Conservation (phyloP, 345 rosid species). For the Lepidium didymum region DNA sequence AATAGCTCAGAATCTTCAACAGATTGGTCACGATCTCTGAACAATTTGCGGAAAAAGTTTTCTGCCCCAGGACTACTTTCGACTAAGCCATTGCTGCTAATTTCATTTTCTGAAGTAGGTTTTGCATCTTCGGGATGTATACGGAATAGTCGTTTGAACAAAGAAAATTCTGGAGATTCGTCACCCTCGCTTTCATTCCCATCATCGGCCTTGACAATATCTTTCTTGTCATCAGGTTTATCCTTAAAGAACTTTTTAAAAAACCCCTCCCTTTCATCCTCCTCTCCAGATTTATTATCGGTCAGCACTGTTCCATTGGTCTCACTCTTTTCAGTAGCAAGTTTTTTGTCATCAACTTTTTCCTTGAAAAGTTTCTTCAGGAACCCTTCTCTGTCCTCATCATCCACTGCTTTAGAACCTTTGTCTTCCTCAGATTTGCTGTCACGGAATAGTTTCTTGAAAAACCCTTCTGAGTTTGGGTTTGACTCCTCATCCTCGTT, state of each 20-base stretch:
- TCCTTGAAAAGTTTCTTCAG: conserved; percentile 80
- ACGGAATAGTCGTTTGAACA: conserved; percentile 76
- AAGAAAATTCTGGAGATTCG: conserved; percentile 75
- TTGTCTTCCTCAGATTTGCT: conserved; percentile 64
- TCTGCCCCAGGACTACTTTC: conserved; percentile 98
- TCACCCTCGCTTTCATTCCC: conserved; percentile 57
- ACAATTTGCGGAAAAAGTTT: conserved; percentile 91
- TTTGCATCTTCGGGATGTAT: conserved; percentile 91
- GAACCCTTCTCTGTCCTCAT: conserved; percentile 91
- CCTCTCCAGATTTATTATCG: conserved; percentile 72
- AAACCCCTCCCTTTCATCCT: conserved; percentile 91
- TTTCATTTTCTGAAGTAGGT: conserved; percentile 45
- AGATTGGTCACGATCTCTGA: conserved; percentile 90
- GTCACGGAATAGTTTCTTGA: conserved; percentile 79
- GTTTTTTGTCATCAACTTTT: conserved; percentile 74
- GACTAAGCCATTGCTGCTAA: conserved; percentile 43
- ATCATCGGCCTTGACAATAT: conserved; percentile 32
- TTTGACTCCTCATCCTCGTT: conserved; percentile 55
- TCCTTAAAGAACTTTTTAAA: conserved; percentile 78
- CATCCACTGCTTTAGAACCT: conserved; percentile 57
- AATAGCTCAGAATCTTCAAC: conserved; percentile 90
- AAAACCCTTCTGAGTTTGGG: conserved; percentile 71
- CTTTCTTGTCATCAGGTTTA: conserved; percentile 77
- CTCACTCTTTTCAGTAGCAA: conserved; percentile 47
- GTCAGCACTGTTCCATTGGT: conserved; percentile 35